A percentile compares a stretch with the other conserved stretches of the same genome.
These are phyloP conservation scores for Grigorovia yakushimaensis DNA, from an alignment of 805 yeast genomes.

Conservation along the genomic window DNA sequence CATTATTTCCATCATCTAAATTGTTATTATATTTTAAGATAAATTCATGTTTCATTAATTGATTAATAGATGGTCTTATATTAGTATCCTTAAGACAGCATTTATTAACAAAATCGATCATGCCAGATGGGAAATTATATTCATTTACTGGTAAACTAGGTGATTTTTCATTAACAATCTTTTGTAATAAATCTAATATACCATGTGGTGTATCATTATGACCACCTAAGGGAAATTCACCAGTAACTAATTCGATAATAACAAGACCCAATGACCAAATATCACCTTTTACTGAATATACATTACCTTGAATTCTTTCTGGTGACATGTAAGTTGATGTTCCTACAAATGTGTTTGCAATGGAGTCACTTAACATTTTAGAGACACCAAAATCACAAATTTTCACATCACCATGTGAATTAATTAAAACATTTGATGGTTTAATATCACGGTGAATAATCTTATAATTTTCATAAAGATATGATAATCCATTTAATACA, in stretches of 20 bases:
- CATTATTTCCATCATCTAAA: conserved; percentile 14
- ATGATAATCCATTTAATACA: conserved; percentile 71
- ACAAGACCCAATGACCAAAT: conserved; percentile 95
- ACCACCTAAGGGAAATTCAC: conserved; percentile 63
- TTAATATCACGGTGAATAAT: conserved; percentile 94
- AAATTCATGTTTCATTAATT: conserved; percentile 39
- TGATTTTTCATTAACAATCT: conserved; percentile 89
- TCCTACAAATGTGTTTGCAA: conserved; percentile 97
- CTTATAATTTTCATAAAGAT: conserved; percentile 71
- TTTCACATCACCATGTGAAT: conserved; percentile 78
- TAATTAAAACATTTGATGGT: conserved; percentile 86
- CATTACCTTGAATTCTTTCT: conserved; percentile 91
- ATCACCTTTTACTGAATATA: conserved; percentile 89
- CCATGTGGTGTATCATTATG: conserved; percentile 67
- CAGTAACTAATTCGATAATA: conserved; percentile 81
- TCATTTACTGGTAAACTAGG: conserved; percentile 49
- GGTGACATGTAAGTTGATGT: conserved; percentile 98
- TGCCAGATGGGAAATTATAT: conserved; percentile 30
- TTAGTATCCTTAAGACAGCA: conserved; percentile 66
- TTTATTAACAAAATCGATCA: conserved; percentile 60
- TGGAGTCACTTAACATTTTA: conserved; percentile 81
- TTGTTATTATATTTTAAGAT: conserved; percentile 26
- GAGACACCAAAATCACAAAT: conserved; percentile 96
- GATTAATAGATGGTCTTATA: conserved; percentile 64
- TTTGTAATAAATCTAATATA: conserved; percentile 78